A percentile compares a stretch with the other conserved stretches of the same genome.
These are phyloP conservation scores for Fusarium praegraminearum DNA, from an alignment of 2,329 filamentous ascomycete species.

Conservation along the genomic window DNA sequence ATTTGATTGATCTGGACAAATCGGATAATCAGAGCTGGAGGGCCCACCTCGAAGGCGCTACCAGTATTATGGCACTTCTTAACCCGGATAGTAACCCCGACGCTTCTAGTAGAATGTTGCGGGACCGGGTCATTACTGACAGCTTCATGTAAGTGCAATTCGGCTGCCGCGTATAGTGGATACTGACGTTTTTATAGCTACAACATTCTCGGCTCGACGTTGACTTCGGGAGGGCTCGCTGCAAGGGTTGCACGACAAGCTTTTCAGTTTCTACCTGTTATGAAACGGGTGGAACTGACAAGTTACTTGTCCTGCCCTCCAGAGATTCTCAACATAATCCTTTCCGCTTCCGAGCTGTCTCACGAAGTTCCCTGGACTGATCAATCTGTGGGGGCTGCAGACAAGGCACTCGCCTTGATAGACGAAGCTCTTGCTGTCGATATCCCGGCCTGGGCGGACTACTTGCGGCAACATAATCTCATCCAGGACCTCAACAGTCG, in stretches of 20 bases:
- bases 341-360: slow-evolving; percentile 59
- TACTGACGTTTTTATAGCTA: slow-evolving; percentile 51
- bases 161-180: background rate
- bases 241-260: slow-evolving; percentile 56
- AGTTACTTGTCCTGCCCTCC: slow-evolving; percentile 59
- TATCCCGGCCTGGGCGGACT: slow-evolving; percentile 57
- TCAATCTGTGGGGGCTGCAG: slow-evolving; percentile 50
- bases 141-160: slow-evolving; percentile 59
- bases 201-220: slow-evolving; percentile 56
- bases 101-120: slow-evolving; percentile 52
- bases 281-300: slow-evolving; percentile 57
- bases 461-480: slow-evolving; percentile 53
- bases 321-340: slow-evolving; percentile 59
- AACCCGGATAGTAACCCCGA: slow-evolving; percentile 47
- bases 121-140: slow-evolving; percentile 62
- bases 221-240: slow-evolving; percentile 53
- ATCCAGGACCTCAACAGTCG: slow-evolving; percentile 57
- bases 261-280: slow-evolving; percentile 55
- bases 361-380: slow-evolving; percentile 52
- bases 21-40: slow-evolving; percentile 58
- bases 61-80: slow-evolving; percentile 56
- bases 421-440: slow-evolving; percentile 58
- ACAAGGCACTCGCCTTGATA: slow-evolving; percentile 56
- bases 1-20: slow-evolving; percentile 62
- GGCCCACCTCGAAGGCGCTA: slow-evolving; percentile 60